These are phyloP conservation scores for Fusarium napiforme DNA, from an alignment of 2,329 filamentous ascomycete species.

Conservation along the genomic window DNA sequence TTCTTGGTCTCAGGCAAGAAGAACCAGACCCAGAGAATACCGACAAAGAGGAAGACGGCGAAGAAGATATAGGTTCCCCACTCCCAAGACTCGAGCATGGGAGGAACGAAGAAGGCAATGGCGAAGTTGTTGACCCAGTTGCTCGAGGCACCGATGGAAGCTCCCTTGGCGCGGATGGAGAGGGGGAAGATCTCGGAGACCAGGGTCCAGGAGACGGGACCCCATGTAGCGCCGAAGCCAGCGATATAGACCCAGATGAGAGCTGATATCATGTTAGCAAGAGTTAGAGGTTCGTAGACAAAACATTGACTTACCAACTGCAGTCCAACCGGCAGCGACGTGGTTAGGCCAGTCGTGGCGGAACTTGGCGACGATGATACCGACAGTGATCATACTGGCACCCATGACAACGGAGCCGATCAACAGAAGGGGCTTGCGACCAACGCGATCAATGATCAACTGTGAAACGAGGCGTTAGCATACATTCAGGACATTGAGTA, in stretches of 20 bases:
- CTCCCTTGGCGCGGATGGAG: conserved; percentile 57
- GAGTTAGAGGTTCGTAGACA: too few relatives aligned
- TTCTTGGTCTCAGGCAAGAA: conserved; percentile 67
- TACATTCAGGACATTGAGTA: rapidly evolving
- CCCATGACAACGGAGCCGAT: conserved; percentile 54
- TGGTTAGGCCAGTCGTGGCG: conserved; percentile 46
- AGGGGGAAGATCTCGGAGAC: conserved; percentile 60
- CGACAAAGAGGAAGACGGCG: conserved; percentile 58
- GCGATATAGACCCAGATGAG: conserved; percentile 63
- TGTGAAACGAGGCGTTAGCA: background rate
- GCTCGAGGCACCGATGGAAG: conserved; percentile 55
- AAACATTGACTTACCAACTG: conserved; percentile 39
- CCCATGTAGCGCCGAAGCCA: conserved; percentile 55
- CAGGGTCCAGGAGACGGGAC: conserved; percentile 60
- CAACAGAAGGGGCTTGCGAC: conserved; percentile 54
- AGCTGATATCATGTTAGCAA: background rate
- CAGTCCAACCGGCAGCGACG: conserved; percentile 51
- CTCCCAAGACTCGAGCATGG: conserved; percentile 50
- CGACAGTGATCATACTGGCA: conserved; percentile 29
- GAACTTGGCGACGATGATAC: conserved; percentile 35
- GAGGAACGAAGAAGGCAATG: conserved; percentile 58
- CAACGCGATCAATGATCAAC: conserved; percentile 54
- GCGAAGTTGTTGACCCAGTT: conserved; percentile 61
- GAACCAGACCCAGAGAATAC: conserved; percentile 61
- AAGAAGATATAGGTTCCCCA: conserved; percentile 70